These are phyloP conservation scores for Candida methanosorbosa DNA, from an alignment of 805 yeast species.

Conservation along the genomic window DNA sequence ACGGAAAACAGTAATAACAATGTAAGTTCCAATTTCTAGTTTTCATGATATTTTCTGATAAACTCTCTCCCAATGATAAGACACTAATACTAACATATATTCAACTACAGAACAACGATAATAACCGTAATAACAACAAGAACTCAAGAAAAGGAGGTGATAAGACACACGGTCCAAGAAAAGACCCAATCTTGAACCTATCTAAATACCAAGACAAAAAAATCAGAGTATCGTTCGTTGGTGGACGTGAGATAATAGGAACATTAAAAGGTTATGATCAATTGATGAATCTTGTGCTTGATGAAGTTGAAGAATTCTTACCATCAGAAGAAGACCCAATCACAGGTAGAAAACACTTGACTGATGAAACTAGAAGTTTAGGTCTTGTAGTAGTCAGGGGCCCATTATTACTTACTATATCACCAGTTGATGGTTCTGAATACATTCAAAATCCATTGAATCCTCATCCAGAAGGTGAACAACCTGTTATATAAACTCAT, in stretches of 20 bases:
- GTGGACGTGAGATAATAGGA: constrained; percentile 77
- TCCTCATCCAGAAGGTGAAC: constrained; percentile 2
- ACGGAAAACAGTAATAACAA: no score
- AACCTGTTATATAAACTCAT: constrained; percentile 1
- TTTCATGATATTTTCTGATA: no score
- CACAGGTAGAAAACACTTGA: constrained; percentile 13
- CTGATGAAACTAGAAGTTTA: constrained; percentile 54
- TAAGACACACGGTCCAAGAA: constrained; percentile 45
- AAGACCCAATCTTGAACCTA: constrained; percentile 82
- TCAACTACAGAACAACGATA: no score
- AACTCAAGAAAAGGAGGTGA: constrained; percentile 3
- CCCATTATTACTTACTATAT: constrained; percentile 62
- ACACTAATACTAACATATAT: no score
- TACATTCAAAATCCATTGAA: constrained; percentile 63
- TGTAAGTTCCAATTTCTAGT: no score
- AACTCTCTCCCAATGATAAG: no score
- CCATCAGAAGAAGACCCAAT: constrained; percentile 57
- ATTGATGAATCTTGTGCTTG: constrained; percentile 70
- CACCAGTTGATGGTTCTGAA: constrained; percentile 68
- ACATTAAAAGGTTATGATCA: constrained; percentile 76
- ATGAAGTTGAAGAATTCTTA: constrained; percentile 49
- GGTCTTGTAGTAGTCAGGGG: constrained; percentile 86
- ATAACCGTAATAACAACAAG: constrained; percentile 1
- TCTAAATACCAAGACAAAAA: constrained; percentile 65
- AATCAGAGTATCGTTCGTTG: constrained; percentile 71